These are phyloP conservation scores for Hypsizygus ulmarius DNA, from an alignment of 1,284 basidiomycete species.

Conservation along the genomic window DNA sequence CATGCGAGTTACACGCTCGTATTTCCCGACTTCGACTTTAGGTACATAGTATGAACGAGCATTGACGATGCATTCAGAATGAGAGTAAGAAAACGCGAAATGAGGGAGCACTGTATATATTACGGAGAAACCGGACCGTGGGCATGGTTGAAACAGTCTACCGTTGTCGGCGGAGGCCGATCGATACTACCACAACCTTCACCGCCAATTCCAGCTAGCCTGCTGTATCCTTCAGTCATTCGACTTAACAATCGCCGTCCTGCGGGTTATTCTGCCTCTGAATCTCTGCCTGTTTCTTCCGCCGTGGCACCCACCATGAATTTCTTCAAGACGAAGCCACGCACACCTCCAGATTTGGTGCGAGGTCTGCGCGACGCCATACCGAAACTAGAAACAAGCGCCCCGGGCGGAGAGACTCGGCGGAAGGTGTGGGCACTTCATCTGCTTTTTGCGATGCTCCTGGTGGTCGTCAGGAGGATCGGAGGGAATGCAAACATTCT, in stretches of 20 bases:
- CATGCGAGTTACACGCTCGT: no score
- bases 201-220: slow-evolving; percentile 14
- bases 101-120: no score
- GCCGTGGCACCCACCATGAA: slow-evolving; percentile 58
- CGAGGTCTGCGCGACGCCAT: slow-evolving; percentile 78
- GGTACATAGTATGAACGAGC: no score
- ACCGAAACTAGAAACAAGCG: slow-evolving; percentile 68
- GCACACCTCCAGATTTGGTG: slow-evolving; percentile 84
- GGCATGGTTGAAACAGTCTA: not conserved
- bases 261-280: not conserved
- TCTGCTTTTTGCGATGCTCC: not conserved
- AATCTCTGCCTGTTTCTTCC: not conserved
- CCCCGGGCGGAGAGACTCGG: slow-evolving; percentile 72
- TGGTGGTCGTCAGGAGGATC: not conserved
- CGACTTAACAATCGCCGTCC: not conserved
- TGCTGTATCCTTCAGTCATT: slow-evolving; percentile 1
- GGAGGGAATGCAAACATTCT: not conserved
- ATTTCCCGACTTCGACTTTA: no score
- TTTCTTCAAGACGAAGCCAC: slow-evolving; percentile 90
- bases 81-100: no score
- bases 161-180: slow-evolving; percentile 3
- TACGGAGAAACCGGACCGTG: no score
- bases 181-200: slow-evolving; percentile 13
- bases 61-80: no score
- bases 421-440: slow-evolving; percentile 60